Evolutionary conservation across 1,139 yeast genomes (phyloP).

Genomic region (Sporopachydermia cereana): DNA sequence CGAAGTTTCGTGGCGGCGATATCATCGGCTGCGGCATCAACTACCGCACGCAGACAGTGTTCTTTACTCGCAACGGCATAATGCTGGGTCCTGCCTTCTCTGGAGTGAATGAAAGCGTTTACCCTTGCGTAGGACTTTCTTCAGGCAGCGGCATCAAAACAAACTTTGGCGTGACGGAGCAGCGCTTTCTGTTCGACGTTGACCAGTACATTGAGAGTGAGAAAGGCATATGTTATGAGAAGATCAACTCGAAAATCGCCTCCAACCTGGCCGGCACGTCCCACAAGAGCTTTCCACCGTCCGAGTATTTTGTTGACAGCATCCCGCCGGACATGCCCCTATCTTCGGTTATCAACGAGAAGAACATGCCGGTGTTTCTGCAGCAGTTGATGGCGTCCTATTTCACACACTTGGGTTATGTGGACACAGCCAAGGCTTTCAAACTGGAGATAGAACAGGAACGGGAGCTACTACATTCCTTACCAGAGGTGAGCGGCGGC

Average conservation of each 20-base stretch:
- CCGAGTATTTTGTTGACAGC: not conserved
- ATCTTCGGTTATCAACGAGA: conserved; percentile 14
- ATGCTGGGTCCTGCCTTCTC: conserved; percentile 40
- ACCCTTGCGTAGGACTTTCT: conserved; percentile 41
- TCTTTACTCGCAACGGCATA: conserved; percentile 77
- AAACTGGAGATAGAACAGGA: conserved; percentile 32
- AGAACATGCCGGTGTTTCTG: conserved; percentile 31
- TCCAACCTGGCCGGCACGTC: not conserved
- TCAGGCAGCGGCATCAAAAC: conserved; percentile 41
- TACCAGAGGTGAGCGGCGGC: not conserved
- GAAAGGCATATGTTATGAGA: conserved; percentile 22
- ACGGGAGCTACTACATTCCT: conserved; percentile 12
- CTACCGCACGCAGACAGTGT: conserved; percentile 49
- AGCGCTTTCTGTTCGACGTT: conserved; percentile 54
- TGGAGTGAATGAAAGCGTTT: conserved; percentile 27
- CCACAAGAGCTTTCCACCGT: not conserved
- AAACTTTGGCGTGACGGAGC: conserved; percentile 55
- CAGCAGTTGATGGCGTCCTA: conserved; percentile 56
- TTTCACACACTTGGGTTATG: conserved; percentile 61
- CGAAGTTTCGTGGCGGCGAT: conserved; percentile 45
- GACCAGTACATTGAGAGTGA: conserved; percentile 45
- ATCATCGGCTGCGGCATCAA: conserved; percentile 79
- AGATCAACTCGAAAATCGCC: conserved; percentile 11
- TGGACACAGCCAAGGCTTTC: conserved; percentile 56
- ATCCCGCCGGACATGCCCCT: not conserved